Base-by-base conservation (phyloP, 1,284 basidiomycete species). In the Acaromyces ingoldii region DNA sequence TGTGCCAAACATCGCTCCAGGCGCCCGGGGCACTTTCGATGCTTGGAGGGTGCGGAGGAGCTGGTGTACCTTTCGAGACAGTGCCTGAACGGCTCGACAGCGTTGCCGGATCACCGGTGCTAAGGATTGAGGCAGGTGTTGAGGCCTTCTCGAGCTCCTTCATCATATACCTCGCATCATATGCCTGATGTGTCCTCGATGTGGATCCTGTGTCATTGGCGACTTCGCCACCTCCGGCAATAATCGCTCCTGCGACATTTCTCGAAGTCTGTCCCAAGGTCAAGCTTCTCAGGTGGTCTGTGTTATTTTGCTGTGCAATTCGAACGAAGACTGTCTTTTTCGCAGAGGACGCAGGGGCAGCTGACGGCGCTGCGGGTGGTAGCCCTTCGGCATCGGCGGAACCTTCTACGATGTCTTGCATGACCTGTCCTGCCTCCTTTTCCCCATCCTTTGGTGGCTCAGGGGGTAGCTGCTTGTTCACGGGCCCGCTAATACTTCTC, bases 1-100 rank as follows among this genome's bases (percentile, higher is more conserved):
- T 79, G 51, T 84, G 82, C 90, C 90, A 92, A 9, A 60, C 58
- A 28, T 70, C 65, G 2, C 56, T 62, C 11, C 46, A 55, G 13
- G 56, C 41, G 15, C 58, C 55, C 0, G 63, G 56, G 17, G 21
- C 42, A 4, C 17, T 45, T 13, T 21, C 26, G 10, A 45, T 15
- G 6, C 13, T 28, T 11, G 42, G 13, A 9, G 38, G 28, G 9
- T 40, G 38, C 9, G 17, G 7, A 13, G 38, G 13, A 7, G 7
- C 28, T n/a, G 13, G 3, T 4, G 39, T 42, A 28, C 29, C 30
- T 5, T 25, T 15, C 13, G 13, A 4, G 15, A 15, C 13, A n/a
- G 25, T n/a, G 11, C 22, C 25, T 45, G 26, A 45, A 4, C 17
- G 4, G 24, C 24, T 33, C 24, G 36, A 17, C 3, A 22, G 24